Evolutionary conservation across 1,284 basidiomycete species (phyloP).

Genomic region (Rhodotorula sp.): DNA sequence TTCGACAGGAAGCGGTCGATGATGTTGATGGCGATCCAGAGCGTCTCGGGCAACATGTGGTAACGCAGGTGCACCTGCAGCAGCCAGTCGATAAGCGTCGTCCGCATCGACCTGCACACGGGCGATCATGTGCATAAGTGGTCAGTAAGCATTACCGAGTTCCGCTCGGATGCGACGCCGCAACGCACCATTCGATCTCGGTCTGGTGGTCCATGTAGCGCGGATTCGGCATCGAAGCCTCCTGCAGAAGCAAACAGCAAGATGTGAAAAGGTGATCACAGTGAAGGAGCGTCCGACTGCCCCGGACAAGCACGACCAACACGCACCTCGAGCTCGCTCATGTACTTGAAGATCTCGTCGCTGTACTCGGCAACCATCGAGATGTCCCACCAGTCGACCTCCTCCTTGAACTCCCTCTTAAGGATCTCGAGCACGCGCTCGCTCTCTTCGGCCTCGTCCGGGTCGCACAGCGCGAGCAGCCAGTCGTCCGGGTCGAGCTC

Average conservation of each 20-base stretch:
- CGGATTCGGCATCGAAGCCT: slow-evolving; percentile 84
- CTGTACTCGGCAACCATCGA: slow-evolving; percentile 99
- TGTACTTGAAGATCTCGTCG: slow-evolving; percentile 95
- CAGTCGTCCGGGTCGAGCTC: slow-evolving; percentile 37
- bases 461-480: slow-evolving; percentile 29
- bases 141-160: background rate
- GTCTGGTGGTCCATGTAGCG: slow-evolving; percentile 93
- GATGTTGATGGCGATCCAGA: slow-evolving; percentile 68
- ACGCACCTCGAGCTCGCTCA: slow-evolving; percentile 82
- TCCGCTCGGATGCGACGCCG: background rate
- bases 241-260: slow-evolving; percentile 55
- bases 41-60: slow-evolving; percentile 67
- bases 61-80: slow-evolving; percentile 66
- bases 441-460: slow-evolving; percentile 30
- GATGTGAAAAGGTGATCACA: too few relatives aligned
- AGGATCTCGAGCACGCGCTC: slow-evolving; percentile 48
- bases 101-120: slow-evolving; percentile 56
- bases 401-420: slow-evolving; percentile 53
- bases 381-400: slow-evolving; percentile 82
- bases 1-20: slow-evolving; percentile 66
- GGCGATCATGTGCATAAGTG: background rate
- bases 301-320: slow-evolving; percentile 41
- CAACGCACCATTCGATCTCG: slow-evolving; percentile 83
- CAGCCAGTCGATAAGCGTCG: slow-evolving; percentile 62
- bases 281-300: too few relatives aligned